A percentile compares a stretch with the other conserved stretches of the same genome.
Conservation (phyloP, 2,329 filamentous ascomycete species). For the Metarhizium sp. region DNA sequence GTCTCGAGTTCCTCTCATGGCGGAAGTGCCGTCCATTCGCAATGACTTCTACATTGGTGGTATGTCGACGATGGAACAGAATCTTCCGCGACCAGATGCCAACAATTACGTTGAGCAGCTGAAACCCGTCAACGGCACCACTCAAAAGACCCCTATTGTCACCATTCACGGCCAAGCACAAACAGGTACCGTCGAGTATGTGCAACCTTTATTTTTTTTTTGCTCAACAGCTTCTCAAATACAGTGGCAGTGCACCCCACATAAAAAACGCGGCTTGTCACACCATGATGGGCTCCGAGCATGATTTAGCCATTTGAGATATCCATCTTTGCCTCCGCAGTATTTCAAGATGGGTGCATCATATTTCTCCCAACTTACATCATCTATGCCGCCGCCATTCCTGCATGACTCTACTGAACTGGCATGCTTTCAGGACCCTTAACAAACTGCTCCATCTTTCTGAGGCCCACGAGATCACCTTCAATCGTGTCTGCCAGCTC, state of each 20-base stretch:
- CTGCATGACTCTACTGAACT: too few relatives aligned
- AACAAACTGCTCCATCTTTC: too few relatives aligned
- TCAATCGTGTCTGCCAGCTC: not conserved
- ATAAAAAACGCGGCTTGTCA: too few relatives aligned
- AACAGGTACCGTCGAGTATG: slow-evolving; percentile 26
- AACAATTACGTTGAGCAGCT: slow-evolving; percentile 35
- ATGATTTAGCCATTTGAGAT: too few relatives aligned
- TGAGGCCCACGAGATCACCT: not conserved
- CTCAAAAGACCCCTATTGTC: slow-evolving; percentile 24
- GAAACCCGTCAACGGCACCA: slow-evolving; percentile 18
- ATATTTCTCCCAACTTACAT: too few relatives aligned
- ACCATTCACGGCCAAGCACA: slow-evolving; percentile 33
- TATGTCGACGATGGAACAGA: not conserved
- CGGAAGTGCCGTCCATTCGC: slow-evolving; percentile 9
- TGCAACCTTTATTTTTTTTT: not conserved
- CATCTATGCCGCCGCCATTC: too few relatives aligned
- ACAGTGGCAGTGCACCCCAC: too few relatives aligned
- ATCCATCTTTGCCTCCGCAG: too few relatives aligned
- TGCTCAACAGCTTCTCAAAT: not conserved
- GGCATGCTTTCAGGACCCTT: too few relatives aligned
- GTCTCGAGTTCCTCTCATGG: not conserved
- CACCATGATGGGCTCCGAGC: too few relatives aligned
- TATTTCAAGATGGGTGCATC: too few relatives aligned
- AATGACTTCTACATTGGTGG: slow-evolving; percentile 28
- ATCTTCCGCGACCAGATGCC: slow-evolving; percentile 35